phyloP scores from a whole-genome alignment of 805 yeast species.

The Kluyveromyces nonfermentans region DNA sequence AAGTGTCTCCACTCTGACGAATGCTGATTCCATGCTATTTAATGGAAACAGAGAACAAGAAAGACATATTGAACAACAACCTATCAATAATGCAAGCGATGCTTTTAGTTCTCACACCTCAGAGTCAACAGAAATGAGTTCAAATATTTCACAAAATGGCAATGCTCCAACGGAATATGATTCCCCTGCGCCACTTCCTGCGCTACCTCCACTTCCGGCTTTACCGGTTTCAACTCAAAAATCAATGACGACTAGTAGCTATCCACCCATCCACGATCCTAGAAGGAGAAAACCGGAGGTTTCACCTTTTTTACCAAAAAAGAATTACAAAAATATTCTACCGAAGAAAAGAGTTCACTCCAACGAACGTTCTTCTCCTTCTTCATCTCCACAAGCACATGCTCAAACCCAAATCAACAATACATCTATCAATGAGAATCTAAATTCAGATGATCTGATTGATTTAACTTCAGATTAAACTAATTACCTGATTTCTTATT shows the following conservation, averaged over 20 bases:
- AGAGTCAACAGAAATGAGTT: too few relatives aligned
- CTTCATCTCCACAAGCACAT: background rate
- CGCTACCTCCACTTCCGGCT: constrained; percentile 9
- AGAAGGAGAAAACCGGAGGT: constrained; percentile 15
- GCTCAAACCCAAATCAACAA: background rate
- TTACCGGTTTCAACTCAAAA: constrained; percentile 2
- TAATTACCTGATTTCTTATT: background rate
- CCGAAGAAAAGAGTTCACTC: constrained; percentile 22
- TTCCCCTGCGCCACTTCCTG: background rate
- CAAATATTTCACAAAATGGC: background rate
- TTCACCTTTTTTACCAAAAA: constrained; percentile 28
- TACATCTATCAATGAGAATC: constrained; percentile 1
- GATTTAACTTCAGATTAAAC: constrained; percentile 18
- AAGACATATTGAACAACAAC: background rate
- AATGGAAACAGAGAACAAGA: background rate
- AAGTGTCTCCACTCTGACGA: background rate
- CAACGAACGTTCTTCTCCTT: background rate
- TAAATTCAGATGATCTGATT: constrained; percentile 11
- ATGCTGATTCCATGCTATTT: constrained; percentile 2
- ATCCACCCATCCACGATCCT: constrained; percentile 11
- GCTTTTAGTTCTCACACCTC: too few relatives aligned
- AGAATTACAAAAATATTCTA: constrained; percentile 17
- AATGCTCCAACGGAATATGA: background rate
- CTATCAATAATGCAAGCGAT: background rate
- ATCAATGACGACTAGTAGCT: constrained; percentile 2